These are phyloP conservation scores for Trichosphaerium sp. DNA, from an alignment of 78 protist species.

Conservation along the genomic window DNA sequence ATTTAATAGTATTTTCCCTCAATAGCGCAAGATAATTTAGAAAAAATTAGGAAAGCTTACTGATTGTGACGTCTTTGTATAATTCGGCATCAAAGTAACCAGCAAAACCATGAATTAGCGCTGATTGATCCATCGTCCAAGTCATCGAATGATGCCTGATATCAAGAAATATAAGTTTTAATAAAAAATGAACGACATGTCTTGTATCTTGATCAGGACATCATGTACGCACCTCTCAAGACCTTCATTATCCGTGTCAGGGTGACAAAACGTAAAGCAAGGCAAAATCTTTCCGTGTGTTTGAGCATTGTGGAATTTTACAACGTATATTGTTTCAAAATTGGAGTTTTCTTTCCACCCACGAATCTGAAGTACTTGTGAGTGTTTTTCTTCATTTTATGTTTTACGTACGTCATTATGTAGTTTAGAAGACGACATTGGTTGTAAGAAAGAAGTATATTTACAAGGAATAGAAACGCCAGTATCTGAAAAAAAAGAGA, in stretches of 20 bases:
- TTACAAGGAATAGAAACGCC: slow-evolving; percentile 82
- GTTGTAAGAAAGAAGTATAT: slow-evolving; percentile 75
- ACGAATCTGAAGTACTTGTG: too few species aligned
- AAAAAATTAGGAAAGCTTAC: slow-evolving; percentile 12
- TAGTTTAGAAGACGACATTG: slow-evolving; percentile 45
- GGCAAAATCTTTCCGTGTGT: slow-evolving; percentile 28
- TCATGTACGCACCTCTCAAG: too few species aligned
- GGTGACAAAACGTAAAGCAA: slow-evolving; percentile 71
- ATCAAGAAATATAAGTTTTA: too few species aligned
- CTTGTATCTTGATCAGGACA: too few species aligned
- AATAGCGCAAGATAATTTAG: background rate
- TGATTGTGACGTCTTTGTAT: slow-evolving; percentile 59
- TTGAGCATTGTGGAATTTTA: slow-evolving; percentile 53
- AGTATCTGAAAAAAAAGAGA: background rate
- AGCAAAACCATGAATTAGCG: slow-evolving; percentile 81
- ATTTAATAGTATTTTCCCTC: background rate
- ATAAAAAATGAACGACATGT: too few species aligned
- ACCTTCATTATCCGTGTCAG: slow-evolving; percentile 45
- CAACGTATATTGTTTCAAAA: slow-evolving; percentile 88
- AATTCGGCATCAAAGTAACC: slow-evolving; percentile 89
- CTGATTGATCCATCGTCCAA: too few species aligned
- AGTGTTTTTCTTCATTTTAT: slow-evolving; percentile 4
- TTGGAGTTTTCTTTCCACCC: too few species aligned
- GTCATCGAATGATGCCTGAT: too few species aligned
- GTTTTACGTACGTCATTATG: slow-evolving; percentile 37